Conservation (phyloP, 2,329 filamentous ascomycete species). For the Elsinoe fawcettii region DNA sequence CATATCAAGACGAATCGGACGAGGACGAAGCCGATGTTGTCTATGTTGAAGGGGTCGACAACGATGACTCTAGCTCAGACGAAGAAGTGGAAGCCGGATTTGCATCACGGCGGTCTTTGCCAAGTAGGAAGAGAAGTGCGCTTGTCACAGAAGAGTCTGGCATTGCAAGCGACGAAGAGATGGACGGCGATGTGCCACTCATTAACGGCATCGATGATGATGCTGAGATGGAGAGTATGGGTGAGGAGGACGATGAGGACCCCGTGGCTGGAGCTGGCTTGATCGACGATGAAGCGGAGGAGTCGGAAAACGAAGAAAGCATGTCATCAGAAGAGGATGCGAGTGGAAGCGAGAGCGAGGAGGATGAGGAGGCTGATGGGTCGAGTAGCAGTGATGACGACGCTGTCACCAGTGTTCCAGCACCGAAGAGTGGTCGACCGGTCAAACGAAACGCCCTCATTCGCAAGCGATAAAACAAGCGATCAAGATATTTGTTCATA, state of each 20-base stretch:
- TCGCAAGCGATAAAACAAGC: slow-evolving; percentile 21
- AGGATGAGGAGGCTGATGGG: slow-evolving; percentile 33
- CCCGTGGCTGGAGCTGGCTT: slow-evolving; percentile 31
- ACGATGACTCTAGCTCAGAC: slow-evolving; percentile 52
- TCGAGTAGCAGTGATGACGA: slow-evolving; percentile 21
- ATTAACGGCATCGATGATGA: slow-evolving; percentile 20
- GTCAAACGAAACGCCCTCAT: slow-evolving; percentile 19
- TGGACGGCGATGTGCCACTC: slow-evolving; percentile 18
- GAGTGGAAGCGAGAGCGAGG: slow-evolving; percentile 35
- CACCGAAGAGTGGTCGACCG: slow-evolving; percentile 18
- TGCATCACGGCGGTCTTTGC: neutral
- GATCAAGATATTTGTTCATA: slow-evolving; percentile 1
- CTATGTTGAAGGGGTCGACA: slow-evolving; percentile 77
- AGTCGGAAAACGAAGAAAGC: slow-evolving; percentile 40
- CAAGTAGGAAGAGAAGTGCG: slow-evolving; percentile 8
- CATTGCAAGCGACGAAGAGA: slow-evolving; percentile 17
- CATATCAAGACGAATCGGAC: slow-evolving; percentile 48
- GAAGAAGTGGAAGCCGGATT: slow-evolving; percentile 35
- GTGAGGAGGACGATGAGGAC: slow-evolving; percentile 20
- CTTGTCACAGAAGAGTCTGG: slow-evolving; percentile 28
- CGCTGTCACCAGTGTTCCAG: slow-evolving; percentile 3
- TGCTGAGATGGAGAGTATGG: slow-evolving; percentile 15
- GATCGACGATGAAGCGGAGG: slow-evolving; percentile 46
- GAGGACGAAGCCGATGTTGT: slow-evolving; percentile 68
- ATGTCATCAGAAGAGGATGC: slow-evolving; percentile 39